These are phyloP conservation scores for Ogataea neopini DNA, from an alignment of 805 yeast genomes.

Conservation along the genomic window DNA sequence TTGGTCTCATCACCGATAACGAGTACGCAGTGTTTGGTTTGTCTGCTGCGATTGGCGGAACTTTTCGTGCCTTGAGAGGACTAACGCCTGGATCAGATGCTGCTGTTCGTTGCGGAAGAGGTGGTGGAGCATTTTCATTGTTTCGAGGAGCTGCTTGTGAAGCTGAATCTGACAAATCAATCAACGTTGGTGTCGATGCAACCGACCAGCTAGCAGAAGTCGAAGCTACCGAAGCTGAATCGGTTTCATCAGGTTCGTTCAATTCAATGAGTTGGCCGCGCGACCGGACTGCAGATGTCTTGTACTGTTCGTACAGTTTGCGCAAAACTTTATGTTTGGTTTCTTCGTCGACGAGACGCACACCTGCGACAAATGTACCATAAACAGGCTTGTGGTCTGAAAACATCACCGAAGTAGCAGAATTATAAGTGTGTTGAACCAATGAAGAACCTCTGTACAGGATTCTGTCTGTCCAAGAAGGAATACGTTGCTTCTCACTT, in stretches of 20 bases:
- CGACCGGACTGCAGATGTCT: conserved; percentile 30
- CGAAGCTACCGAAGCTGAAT: conserved; percentile 9
- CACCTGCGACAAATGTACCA: conserved; percentile 69
- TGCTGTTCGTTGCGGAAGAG: conserved; percentile 18
- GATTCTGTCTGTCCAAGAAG: conserved; percentile 96
- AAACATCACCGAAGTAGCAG: conserved; percentile 55
- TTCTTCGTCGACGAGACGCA: conserved; percentile 67
- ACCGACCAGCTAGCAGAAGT: conserved; percentile 23
- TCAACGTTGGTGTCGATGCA: conserved; percentile 21
- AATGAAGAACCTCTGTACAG: conserved; percentile 61
- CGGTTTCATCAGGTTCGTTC: conserved; percentile 28
- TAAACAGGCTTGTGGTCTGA: conserved; percentile 96
- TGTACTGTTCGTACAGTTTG: conserved; percentile 60
- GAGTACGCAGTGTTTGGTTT: conserved; percentile 12
- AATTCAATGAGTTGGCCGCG: conserved; percentile 30
- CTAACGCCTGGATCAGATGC: conserved; percentile 15
- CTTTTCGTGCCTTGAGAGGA: conserved; percentile 21
- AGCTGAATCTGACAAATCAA: conserved; percentile 22
- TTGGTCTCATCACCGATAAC: conserved; percentile 33
- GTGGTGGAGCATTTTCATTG: conserved; percentile 17
- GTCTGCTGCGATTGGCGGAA: conserved; percentile 27
- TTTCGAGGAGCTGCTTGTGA: not conserved
- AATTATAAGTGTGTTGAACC: conserved; percentile 66
- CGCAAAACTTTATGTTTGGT: conserved; percentile 55
- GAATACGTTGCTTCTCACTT: conserved; percentile 88